A percentile compares a stretch with the other conserved stretches of the same genome.
phyloP scores from a whole-genome alignment of 495 filamentous ascomycete genomes.

The Evernia prunastri region DNA sequence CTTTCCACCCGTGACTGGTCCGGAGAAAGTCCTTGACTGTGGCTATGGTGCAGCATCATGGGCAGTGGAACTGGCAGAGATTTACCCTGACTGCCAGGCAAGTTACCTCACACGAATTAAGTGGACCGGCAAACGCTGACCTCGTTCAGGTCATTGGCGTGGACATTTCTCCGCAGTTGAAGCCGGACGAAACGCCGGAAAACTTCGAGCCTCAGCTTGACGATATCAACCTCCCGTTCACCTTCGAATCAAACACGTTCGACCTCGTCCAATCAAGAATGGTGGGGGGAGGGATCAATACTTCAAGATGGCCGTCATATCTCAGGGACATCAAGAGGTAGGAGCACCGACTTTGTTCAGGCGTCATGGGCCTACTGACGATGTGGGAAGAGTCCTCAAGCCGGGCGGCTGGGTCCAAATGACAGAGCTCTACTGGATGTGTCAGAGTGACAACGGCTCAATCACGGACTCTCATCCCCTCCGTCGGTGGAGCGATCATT shows the following conservation, averaged over 20 bases:
- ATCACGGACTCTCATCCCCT: constrained; percentile 66
- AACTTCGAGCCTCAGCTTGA: constrained; percentile 75
- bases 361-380: background rate
- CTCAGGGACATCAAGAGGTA: constrained; percentile 68
- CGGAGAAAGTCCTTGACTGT: constrained; percentile 68
- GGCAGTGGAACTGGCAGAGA: constrained; percentile 55
- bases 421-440: constrained; percentile 79
- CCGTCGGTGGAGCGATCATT: constrained; percentile 64
- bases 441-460: constrained; percentile 85
- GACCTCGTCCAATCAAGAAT: constrained; percentile 85
- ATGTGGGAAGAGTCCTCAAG: constrained; percentile 45
- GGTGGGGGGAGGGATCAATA: constrained; percentile 71
- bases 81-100: constrained; percentile 70
- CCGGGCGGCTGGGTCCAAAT: constrained; percentile 86
- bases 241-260: constrained; percentile 70
- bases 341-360: background rate
- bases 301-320: constrained; percentile 70
- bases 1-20: constrained; percentile 64
- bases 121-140: background rate
- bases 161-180: constrained; percentile 71
- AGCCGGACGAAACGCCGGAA: constrained; percentile 58
- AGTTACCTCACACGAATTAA: constrained; percentile 13
- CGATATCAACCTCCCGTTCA: constrained; percentile 70
- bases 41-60: constrained; percentile 63
- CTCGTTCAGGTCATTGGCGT: constrained; percentile 64